Evolutionary conservation across 208 protist genomes (phyloP).

Genomic region (Tetramitus jugosus): DNA sequence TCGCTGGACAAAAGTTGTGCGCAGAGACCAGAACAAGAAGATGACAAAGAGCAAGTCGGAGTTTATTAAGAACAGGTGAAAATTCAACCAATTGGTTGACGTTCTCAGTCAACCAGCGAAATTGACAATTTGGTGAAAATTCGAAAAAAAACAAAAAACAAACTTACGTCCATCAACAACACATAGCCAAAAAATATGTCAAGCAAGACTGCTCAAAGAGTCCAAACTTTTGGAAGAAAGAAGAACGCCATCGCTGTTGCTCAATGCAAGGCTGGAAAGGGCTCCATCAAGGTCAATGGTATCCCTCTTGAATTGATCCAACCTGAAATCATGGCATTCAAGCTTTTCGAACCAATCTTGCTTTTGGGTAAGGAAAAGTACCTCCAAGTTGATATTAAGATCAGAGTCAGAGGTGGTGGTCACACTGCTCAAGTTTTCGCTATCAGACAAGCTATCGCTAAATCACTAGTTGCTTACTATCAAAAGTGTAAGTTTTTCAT

Average conservation of each 20-base stretch:
- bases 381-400: slow-evolving; percentile 90
- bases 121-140: no score
- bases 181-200: no score
- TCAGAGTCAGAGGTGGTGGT: slow-evolving; percentile 94
- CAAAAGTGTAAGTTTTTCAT: slow-evolving; percentile 95
- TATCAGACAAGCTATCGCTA: slow-evolving; percentile 97
- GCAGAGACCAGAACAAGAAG: no score
- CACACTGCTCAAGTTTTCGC: slow-evolving; percentile 95
- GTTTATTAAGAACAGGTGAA: no score
- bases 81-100: no score
- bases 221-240: no score
- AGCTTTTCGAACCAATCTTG: slow-evolving; percentile 93
- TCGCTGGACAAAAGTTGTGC: no score
- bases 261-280: slow-evolving; percentile 87
- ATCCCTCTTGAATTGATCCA: slow-evolving; percentile 90
- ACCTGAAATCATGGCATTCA: slow-evolving; percentile 91
- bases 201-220: no score
- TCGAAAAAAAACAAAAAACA: no score
- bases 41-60: no score
- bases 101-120: no score
- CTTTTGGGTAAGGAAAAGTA: slow-evolving; percentile 88
- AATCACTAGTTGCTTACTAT: slow-evolving; percentile 96
- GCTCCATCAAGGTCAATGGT: slow-evolving; percentile 97
- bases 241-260: slow-evolving; percentile 98
- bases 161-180: no score